Conservation (phyloP, 805 yeast species). For the Barnettozyma botsteinii region DNA sequence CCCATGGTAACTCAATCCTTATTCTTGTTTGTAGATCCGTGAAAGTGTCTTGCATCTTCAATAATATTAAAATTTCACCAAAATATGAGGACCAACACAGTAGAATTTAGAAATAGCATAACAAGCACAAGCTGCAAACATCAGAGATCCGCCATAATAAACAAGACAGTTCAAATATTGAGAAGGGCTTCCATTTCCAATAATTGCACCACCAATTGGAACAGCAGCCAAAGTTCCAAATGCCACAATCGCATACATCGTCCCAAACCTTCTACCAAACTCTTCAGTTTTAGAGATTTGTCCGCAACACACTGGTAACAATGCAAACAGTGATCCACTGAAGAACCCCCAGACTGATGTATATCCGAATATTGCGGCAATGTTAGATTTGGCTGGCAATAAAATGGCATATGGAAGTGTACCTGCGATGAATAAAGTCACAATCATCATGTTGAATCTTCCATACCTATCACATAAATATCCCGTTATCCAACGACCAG, state of each 20-base stretch:
- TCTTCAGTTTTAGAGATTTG: slow-evolving; percentile 48
- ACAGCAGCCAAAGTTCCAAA: slow-evolving; percentile 44
- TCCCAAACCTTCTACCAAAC: slow-evolving; percentile 50
- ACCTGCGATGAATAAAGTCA: slow-evolving; percentile 27
- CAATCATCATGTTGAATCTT: slow-evolving; percentile 47
- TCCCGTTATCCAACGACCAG: slow-evolving; percentile 42
- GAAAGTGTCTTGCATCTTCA: neutral
- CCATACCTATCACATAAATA: slow-evolving; percentile 40
- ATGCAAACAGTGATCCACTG: slow-evolving; percentile 48
- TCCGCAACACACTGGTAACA: slow-evolving; percentile 54
- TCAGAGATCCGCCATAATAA: slow-evolving; percentile 29
- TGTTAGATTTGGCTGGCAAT: slow-evolving; percentile 31
- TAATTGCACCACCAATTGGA: slow-evolving; percentile 47
- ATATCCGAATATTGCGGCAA: slow-evolving; percentile 36
- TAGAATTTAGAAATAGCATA: slow-evolving; percentile 38
- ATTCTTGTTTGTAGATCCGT: too few species aligned
- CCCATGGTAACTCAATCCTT: slow-evolving; percentile 2
- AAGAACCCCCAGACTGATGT: slow-evolving; percentile 46
- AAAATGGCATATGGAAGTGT: slow-evolving; percentile 32
- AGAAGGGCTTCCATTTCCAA: slow-evolving; percentile 30
- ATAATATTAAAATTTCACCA: neutral
- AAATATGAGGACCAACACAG: neutral
- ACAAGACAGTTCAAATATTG: slow-evolving; percentile 33
- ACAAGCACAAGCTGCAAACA: slow-evolving; percentile 32
- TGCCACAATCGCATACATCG: slow-evolving; percentile 54